These are phyloP conservation scores for Byssothecium circinans DNA, from an alignment of 2,329 filamentous ascomycete genomes.

Conservation along the genomic window DNA sequence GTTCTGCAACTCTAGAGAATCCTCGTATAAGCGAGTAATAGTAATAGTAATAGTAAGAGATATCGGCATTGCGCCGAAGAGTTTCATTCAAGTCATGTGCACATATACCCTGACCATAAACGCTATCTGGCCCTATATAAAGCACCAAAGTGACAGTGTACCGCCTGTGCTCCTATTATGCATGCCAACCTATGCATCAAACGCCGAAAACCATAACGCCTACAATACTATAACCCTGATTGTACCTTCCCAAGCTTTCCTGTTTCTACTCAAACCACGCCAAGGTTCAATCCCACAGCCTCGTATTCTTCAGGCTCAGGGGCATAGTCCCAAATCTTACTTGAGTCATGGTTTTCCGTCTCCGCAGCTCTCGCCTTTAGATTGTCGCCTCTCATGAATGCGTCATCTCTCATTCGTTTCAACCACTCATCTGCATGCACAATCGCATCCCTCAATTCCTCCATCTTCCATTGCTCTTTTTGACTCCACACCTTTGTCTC, in stretches of 20 bases:
- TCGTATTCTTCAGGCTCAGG: neutral
- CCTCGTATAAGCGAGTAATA: no score
- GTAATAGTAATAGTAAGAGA: no score
- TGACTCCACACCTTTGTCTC: conserved; percentile 24
- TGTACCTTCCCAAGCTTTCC: no score
- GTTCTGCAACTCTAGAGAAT: no score
- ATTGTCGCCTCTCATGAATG: conserved; percentile 39
- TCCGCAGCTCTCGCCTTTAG: conserved; percentile 33
- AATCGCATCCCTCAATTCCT: conserved; percentile 24
- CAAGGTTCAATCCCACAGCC: neutral
- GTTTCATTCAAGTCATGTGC: neutral
- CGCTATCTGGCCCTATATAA: no score
- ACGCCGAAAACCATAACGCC: neutral
- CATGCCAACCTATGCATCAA: neutral
- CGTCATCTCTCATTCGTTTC: conserved; percentile 31
- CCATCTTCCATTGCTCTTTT: conserved; percentile 23
- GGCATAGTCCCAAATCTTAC: conserved; percentile 36
- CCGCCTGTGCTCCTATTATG: neutral
- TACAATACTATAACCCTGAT: neutral
- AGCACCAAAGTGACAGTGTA: neutral
- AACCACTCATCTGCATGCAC: conserved; percentile 30
- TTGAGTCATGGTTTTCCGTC: conserved; percentile 38
- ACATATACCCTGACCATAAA: neutral
- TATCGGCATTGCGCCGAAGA: no score
- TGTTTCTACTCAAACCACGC: neutral